A percentile compares a stretch with the other conserved stretches of the same genome.
These are phyloP conservation scores for Leptographium galeiforme DNA, from an alignment of 2,329 filamentous ascomycete species.

Conservation along the genomic window DNA sequence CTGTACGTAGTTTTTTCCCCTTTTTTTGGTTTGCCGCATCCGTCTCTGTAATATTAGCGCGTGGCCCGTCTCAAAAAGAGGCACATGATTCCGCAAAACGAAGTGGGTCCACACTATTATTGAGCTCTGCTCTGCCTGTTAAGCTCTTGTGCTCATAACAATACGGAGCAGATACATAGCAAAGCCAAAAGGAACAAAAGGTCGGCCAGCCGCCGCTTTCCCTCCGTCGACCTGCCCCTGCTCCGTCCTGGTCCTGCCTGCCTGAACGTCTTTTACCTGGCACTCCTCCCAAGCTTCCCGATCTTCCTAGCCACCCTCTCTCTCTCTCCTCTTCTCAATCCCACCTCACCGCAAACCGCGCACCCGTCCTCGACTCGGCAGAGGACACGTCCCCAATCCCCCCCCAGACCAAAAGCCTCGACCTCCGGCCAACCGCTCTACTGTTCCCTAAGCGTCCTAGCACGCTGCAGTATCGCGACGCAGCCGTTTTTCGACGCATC, in stretches of 20 bases:
- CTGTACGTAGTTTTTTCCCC: neutral
- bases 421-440: neutral
- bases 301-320: neutral
- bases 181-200: neutral
- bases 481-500: neutral
- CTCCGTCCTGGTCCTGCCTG: neutral
- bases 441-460: neutral
- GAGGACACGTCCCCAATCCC: neutral
- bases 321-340: neutral
- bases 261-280: neutral
- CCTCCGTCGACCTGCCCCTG: neutral
- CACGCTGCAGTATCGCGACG: neutral
- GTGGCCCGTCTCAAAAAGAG: constrained; percentile 27
- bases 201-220: neutral
- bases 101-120: constrained; percentile 14
- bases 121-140: neutral
- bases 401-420: neutral
- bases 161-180: neutral
- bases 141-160: neutral
- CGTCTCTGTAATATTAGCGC: constrained; percentile 22
- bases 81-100: constrained; percentile 29
- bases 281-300: too few species aligned
- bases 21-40: constrained; percentile 19
- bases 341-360: neutral
- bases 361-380: too few species aligned